A percentile compares a stretch with the other conserved stretches of the same genome.
Evolutionary conservation across 768 basidiomycete genomes (phyloP).

Genomic region (Dictyophora rubrovolvata): DNA sequence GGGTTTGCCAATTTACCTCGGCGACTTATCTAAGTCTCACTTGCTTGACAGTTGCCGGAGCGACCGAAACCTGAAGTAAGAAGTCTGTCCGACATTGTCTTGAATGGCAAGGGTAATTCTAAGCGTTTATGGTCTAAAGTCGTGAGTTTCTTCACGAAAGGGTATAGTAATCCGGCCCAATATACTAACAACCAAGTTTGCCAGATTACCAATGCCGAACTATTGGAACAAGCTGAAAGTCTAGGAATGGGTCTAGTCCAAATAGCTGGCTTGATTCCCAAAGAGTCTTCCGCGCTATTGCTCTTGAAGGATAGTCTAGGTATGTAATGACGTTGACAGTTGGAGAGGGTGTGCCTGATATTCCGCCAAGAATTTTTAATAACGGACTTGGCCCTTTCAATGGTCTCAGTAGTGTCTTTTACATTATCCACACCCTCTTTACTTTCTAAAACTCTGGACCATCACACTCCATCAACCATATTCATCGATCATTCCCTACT

Average conservation of each 20-base stretch:
- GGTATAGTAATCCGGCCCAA: neutral
- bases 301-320: slow-evolving; percentile 74
- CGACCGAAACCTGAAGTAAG: slow-evolving; percentile 65
- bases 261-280: slow-evolving; percentile 42
- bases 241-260: slow-evolving; percentile 65
- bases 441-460: slow-evolving; percentile 54
- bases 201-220: slow-evolving; percentile 64
- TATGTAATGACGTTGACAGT: slow-evolving; percentile 19
- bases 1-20: neutral
- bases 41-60: slow-evolving; percentile 49
- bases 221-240: slow-evolving; percentile 60
- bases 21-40: neutral
- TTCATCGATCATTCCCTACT: slow-evolving; percentile 61
- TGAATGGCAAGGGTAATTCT: slow-evolving; percentile 51
- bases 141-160: slow-evolving; percentile 27
- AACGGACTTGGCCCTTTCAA: slow-evolving; percentile 67
- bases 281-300: slow-evolving; percentile 60
- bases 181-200: neutral
- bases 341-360: slow-evolving; percentile 3
- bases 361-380: slow-evolving; percentile 57
- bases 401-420: slow-evolving; percentile 56
- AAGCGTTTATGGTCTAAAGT: slow-evolving; percentile 75
- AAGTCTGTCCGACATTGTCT: slow-evolving; percentile 55
- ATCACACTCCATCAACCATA: slow-evolving; percentile 61
- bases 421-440: slow-evolving; percentile 52